Evolutionary conservation across 2,329 filamentous ascomycete genomes (phyloP), one percentile per base, ranked within the genome.

Genomic region (Epichloe typhina): DNA sequence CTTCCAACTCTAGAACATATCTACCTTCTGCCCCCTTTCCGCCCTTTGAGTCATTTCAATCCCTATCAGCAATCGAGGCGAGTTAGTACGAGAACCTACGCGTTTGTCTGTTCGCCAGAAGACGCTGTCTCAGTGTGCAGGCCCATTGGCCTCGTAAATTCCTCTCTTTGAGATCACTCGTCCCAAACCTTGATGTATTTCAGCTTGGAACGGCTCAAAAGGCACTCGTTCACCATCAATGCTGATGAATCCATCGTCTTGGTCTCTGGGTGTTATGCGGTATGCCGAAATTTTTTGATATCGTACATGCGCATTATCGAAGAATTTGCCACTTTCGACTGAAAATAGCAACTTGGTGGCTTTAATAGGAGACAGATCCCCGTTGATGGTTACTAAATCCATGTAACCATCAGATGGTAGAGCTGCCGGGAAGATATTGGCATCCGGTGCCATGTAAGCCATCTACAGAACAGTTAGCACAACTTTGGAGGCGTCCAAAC

Each of bases 251-350:
- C 91, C 91, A 55, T 83, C 76, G 39, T 78, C 71, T 59, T 83
- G 76, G 55, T 84, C 70, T 49, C 79, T 81, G 0, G 93, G 93
- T 3, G 83, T 83, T 55, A 98, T 83, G 41, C 93, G 79, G 64
- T 93, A 96, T 0, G 84, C 93, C n/a, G 78, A 76, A 4, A 96
- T 77, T 66, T 98, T 98, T 59, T 83, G 79, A 66, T 96, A 91
- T 33, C 76, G 75, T 12, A 95, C 85, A 39, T 86, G 76, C 0
- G 81, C 76, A 62, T 86, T 81, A 62, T 95, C 86, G 58, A 95
- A 94, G 57, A 95, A 84, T 3, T 77, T 79, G 49, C 84, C 82
- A 8, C 77, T 78, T 55, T 88, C 84, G 13, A 95, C 78, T 0
- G 81, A 77, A 2, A 83, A 68, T 59, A 97, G 73, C 57, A 90